phyloP scores from a whole-genome alignment of 129 eudicot species.

The Sambucus nigra region DNA sequence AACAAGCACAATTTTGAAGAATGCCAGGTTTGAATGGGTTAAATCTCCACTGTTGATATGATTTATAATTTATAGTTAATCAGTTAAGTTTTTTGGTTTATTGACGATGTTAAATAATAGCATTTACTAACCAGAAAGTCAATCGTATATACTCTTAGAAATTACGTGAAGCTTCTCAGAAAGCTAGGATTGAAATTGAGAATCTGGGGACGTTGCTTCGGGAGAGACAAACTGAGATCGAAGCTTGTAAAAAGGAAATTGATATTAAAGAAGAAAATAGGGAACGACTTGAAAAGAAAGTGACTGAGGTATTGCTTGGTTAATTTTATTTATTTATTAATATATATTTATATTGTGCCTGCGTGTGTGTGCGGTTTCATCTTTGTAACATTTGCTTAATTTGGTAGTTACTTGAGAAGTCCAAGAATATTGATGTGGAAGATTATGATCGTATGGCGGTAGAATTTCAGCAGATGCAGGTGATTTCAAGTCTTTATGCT shows the following conservation, averaged over 20 bases:
- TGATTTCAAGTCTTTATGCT: background rate
- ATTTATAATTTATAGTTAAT: too few relatives aligned
- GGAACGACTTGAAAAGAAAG: slow-evolving; percentile 33
- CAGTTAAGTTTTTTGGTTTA: background rate
- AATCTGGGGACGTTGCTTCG: slow-evolving; percentile 36
- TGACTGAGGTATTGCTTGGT: slow-evolving; percentile 29
- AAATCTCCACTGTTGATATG: background rate
- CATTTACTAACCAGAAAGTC: background rate
- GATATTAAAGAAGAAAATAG: slow-evolving; percentile 33
- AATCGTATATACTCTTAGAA: slow-evolving; percentile 22
- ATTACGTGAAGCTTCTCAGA: slow-evolving; percentile 53
- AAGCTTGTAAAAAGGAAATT: slow-evolving; percentile 44
- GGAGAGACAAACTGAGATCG: slow-evolving; percentile 45
- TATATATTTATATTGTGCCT: background rate
- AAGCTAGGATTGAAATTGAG: slow-evolving; percentile 36
- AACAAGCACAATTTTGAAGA: slow-evolving; percentile 77
- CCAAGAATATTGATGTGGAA: slow-evolving; percentile 56
- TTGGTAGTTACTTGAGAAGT: slow-evolving; percentile 36
- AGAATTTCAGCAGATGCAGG: slow-evolving; percentile 56
- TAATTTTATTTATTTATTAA: background rate
- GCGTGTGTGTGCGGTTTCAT: background rate
- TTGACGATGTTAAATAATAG: background rate
- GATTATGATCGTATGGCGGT: slow-evolving; percentile 52
- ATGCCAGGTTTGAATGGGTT: slow-evolving; percentile 40
- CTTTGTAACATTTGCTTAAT: background rate